Evolutionary conservation across 2,329 filamentous ascomycete species (phyloP), one percentile per base, ranked within the genome.

Genomic region (Chaetomiaceae sp.): DNA sequence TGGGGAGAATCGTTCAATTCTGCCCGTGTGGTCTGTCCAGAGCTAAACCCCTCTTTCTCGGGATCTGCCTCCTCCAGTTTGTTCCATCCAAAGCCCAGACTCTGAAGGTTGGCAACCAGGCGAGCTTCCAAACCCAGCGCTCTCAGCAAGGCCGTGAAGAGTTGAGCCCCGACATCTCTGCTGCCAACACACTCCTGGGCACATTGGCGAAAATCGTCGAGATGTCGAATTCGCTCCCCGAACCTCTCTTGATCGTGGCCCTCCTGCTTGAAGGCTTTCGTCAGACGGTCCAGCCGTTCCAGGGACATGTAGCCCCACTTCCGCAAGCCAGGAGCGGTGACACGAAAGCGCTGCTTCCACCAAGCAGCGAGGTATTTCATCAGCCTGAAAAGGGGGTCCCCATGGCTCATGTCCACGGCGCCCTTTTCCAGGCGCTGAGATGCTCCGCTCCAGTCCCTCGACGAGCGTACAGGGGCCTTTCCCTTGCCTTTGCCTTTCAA

Each of bases 221-320:
- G 61, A 46, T 73, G 73, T n/a, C 71, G 68, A 2, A 96, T 79
- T 12, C 80, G 77, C 69, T 97, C 93, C 1, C 92, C 92, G 63
- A 92, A 89, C 5, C 71, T 72, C 40, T 80, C 74, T 0, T 75
- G 67, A 58, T 93, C 78, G 50, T 82, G 72, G 0, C 74, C 72
- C 43, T 85, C 78, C 12, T 82, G 77, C 27, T 80, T 77, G 65
- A 86, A 89, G 0, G 81, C 83, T 27, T 85, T 83, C 6, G 86
- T 81, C 53, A 93, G 75, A n/a, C 83, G 79, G 59, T 89, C 85
- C 2, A 96, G 71, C 20, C 82, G 77, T 59, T 85, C 76, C n/a
- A 89, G 77, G 0, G 86, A 77, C 72, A 92, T 86, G 65, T 97
- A 97, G 0, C 93, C 93, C 64, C 81, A 78, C 70, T 97, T 99